Evolutionary conservation across 2,329 filamentous ascomycete species (phyloP), one percentile per base, ranked within the genome.

Genomic region (Elsinoe australis): DNA sequence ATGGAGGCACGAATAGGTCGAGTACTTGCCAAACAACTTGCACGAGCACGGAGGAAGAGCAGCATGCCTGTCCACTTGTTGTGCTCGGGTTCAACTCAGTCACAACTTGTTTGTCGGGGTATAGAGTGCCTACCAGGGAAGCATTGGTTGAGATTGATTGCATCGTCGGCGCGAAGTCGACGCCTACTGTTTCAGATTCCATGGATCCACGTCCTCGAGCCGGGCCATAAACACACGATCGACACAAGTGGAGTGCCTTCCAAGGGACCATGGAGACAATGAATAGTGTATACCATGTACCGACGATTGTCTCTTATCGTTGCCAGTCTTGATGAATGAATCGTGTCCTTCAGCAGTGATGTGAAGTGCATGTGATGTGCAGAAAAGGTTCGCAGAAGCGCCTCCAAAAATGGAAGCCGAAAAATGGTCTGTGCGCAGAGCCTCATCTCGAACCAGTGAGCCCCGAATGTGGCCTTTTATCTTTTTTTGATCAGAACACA

Each of bases 81-180:
- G 29, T 44, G 39, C 39, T 44, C 32, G 31, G 24, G 15, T 9
- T 24, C 24, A 24, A 10, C 8, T 31, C 26, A 44, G 39, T 18
- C 39, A n/a, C 29, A 19, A 44, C 39, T 12, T 44, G 39, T 32
- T 32, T 28, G 39, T 44, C 39, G 39, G 39, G 39, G 24, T 44
- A 44, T 26, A 7, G 8, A 24, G 8, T 32, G 17, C 24, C 31
- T 39, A 8, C 7, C 6, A 34, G 14, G 24, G 22, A 21, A 41
- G 22, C 33, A 49, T 47, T 49, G 47, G 47, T 47, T 26, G 29
- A 49, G 39, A 22, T 47, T 42, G 50, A 24, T 47, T 24, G 42
- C 28, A 44, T 32, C 17, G 39, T 45, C 36, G 49, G 47, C 50
- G 50, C 47, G 39, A 49, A 14, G 29, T 44, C 38, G 44, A 31